These are phyloP conservation scores for Thinopyrum elongatum DNA, from an alignment of 176 grass and related monocot genomes.

Conservation along the genomic window DNA sequence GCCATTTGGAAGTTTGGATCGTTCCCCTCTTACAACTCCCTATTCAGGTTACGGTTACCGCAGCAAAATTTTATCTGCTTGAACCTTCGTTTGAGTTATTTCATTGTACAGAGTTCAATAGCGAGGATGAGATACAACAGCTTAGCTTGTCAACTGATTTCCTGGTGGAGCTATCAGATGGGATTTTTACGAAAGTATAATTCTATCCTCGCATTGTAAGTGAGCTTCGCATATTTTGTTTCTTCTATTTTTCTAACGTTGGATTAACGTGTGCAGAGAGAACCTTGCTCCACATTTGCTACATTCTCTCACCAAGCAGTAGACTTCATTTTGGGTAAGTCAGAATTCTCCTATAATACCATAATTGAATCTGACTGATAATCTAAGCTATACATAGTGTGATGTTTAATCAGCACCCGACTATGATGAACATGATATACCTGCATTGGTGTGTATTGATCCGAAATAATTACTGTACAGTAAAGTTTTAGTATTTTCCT, in stretches of 20 bases:
- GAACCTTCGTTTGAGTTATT: conserved; percentile 15
- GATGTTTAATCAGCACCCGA: neutral
- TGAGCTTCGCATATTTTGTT: neutral
- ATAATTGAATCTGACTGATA: neutral
- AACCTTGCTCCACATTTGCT: conserved; percentile 53
- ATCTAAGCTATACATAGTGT: neutral
- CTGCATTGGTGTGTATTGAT: neutral
- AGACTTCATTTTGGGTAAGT: conserved; percentile 81
- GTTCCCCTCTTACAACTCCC: neutral
- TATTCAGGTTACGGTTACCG: neutral
- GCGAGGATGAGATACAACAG: conserved; percentile 66
- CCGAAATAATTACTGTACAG: neutral
- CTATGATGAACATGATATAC: neutral
- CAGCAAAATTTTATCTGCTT: neutral
- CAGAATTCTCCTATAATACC: neutral
- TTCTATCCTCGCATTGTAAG: neutral
- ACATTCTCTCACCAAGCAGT: conserved; percentile 92
- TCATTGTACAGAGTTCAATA: conserved; percentile 48
- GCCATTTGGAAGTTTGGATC: neutral
- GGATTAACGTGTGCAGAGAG: conserved; percentile 48
- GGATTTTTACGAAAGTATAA: conserved; percentile 61
- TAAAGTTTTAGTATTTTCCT: neutral
- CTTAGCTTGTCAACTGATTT: conserved; percentile 82
- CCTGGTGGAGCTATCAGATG: conserved; percentile 70
- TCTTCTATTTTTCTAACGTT: conserved; percentile 20